Base-by-base conservation (phyloP, 2,329 filamentous ascomycete genomes). In the Ambrosiella xylebori region DNA sequence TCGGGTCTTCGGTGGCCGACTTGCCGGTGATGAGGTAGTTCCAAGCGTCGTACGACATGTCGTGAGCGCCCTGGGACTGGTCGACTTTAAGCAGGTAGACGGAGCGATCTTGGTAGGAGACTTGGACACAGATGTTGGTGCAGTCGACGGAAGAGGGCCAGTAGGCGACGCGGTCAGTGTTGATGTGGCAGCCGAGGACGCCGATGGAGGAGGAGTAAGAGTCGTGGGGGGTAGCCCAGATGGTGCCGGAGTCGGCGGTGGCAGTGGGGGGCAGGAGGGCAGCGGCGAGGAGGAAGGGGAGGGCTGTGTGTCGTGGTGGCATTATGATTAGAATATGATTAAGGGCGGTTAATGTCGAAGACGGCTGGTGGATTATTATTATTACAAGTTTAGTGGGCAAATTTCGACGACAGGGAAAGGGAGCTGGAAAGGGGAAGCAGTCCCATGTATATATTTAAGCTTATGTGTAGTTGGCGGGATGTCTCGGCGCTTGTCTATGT, bases 41-140 rank as follows among this genome's bases (percentile, higher is more conserved):
- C 76, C 77, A 82, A 54, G 78, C 78, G 62, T 81, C 78, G 70
- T 81, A 82, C 59, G 71, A 74, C 69, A 82, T 74, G 67, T 82
- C 79, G 66, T 78, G 66, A 56, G 78, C 78, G 54, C 77, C 78
- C 45, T 70, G 71, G 0, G 78, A 81, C 56, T 70, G 67, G 70
- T 81, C 79, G 62, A 82, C 69, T 65, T 74, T 74, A 61, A 82
- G 73, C 57, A 88, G 76, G 63, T 79, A 73, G 59, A 83, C 66
- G 44, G 68, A 71, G 61, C 76, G 75, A 58, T 68, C 74, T 49
- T 66, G 69, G 65, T 76, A 69, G 59, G 69, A 72, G 61, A 81
- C 69, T 66, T 75, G 74, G 64, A 81, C 70, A 68, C 79, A 82
- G 63, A 81, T 71, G 65, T 76, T 72, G 69, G 74, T 69, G 71